phyloP scores from a whole-genome alignment of 2,329 filamentous ascomycete species.

The Penicillium janthinellum region DNA sequence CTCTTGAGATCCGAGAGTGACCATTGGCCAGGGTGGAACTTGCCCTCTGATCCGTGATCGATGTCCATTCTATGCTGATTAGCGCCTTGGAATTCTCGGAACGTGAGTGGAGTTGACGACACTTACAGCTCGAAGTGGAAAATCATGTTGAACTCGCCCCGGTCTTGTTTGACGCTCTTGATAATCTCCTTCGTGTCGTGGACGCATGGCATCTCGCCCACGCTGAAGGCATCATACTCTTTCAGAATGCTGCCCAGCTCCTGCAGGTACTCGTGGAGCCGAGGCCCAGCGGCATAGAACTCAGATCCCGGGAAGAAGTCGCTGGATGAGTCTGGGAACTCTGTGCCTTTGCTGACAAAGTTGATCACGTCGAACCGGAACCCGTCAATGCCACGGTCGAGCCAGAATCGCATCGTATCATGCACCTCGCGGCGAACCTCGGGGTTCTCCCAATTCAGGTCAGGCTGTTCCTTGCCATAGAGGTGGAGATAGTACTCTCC shows the following conservation, averaged over 20 bases:
- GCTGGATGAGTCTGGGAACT: constrained; percentile 47
- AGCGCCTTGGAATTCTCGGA: constrained; percentile 44
- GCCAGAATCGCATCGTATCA: constrained; percentile 72
- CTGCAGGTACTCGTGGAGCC: constrained; percentile 39
- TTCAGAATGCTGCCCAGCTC: constrained; percentile 31
- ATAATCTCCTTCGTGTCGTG: constrained; percentile 61
- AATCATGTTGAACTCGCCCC: constrained; percentile 66
- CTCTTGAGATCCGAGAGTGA: background rate
- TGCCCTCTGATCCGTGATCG: constrained; percentile 48
- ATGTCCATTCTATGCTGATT: constrained; percentile 49
- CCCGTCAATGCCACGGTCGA: constrained; percentile 67
- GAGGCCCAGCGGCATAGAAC: constrained; percentile 11
- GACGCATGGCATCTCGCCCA: constrained; percentile 49
- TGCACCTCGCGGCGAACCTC: constrained; percentile 67
- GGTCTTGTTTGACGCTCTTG: constrained; percentile 59
- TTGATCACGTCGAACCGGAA: constrained; percentile 69
- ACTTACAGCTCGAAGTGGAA: constrained; percentile 50
- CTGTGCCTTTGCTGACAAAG: constrained; percentile 62
- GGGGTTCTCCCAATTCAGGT: constrained; percentile 77
- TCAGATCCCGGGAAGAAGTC: constrained; percentile 29
- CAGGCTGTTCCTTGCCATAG: constrained; percentile 58
- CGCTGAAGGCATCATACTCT: constrained; percentile 43
- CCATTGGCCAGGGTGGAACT: background rate
- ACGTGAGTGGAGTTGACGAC: constrained; percentile 18
- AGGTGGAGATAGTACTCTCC: constrained; percentile 59